Base-by-base conservation (phyloP, 495 filamentous ascomycete species). In the Penicillium simplicissimum region DNA sequence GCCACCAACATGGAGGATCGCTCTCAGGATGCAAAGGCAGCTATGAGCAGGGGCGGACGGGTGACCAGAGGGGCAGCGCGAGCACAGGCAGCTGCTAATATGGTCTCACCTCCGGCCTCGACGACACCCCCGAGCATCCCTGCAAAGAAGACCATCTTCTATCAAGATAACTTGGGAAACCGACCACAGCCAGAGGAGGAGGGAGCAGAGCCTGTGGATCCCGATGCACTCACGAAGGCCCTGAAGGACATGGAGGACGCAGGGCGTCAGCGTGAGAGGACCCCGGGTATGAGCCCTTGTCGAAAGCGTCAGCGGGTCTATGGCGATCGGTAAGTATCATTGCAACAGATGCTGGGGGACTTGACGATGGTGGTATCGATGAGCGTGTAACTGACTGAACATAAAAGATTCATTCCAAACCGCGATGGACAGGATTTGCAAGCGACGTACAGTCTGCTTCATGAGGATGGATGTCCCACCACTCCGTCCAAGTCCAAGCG, bases 391-490 rank as follows among this genome's bases (percentile, higher is more conserved):
- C 59, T 65, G 42, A 58, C 37, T 21, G 21, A 25, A 23, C 35
- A 38, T 36, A 8, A 55, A 55, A 97, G 93, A 67, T 98, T 98
- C 69, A 98, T 98, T 63, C 96, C 96, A 34, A 93, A 95, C 69
- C 88, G 95, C 14, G 89, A 93, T 55, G 95, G 96, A 8, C 92
- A 96, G 71, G 96, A 98, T 72, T 78, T 97, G 23, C 90, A 93
- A 67, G 91, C 95, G 35, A 93, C 92, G 66, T 98, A 92, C 71
- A 94, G 85, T 71, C 81, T 98, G 57, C 81, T 97, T 21, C 90
- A 95, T 68, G 93, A 96, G 52, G 91, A 96, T 70, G 90, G 88
- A 14, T 97, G 94, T 37, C 93, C 94, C 15, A 88, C 95, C 11
- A 96, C 94, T 0, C 94, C 95, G 0, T 92, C 92, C 0, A 90